phyloP scores from a whole-genome alignment of 2,329 filamentous ascomycete genomes.

The Rhinocladiella mackenziei region DNA sequence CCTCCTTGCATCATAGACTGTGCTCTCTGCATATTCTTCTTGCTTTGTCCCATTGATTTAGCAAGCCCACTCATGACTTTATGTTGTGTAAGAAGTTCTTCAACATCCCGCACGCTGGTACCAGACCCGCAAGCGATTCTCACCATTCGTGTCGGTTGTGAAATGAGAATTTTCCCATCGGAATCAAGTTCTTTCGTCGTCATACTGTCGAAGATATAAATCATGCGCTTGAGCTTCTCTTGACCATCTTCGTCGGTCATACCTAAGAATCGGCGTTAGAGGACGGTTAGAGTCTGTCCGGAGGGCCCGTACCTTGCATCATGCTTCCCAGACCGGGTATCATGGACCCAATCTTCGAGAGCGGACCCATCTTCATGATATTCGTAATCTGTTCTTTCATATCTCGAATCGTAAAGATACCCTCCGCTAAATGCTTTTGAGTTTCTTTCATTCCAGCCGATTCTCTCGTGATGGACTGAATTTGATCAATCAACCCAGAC shows the following conservation, averaged over 20 bases:
- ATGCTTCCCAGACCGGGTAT: slow-evolving; percentile 90
- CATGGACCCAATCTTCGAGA: slow-evolving; percentile 98
- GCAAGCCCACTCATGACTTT: slow-evolving; percentile 99
- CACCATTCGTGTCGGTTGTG: slow-evolving; percentile 89
- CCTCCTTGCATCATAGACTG: slow-evolving; percentile 90
- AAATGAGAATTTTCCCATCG: slow-evolving; percentile 89
- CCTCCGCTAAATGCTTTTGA: slow-evolving; percentile 97
- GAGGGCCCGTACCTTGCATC: slow-evolving; percentile 77
- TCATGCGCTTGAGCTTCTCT: slow-evolving; percentile 92
- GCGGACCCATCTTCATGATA: slow-evolving; percentile 99
- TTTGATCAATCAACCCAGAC: slow-evolving; percentile 89
- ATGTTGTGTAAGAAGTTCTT: slow-evolving; percentile 95
- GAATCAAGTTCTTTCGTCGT: slow-evolving; percentile 92
- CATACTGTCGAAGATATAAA: slow-evolving; percentile 99
- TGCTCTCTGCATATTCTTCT: slow-evolving; percentile 95
- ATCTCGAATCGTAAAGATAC: slow-evolving; percentile 92
- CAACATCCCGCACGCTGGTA: slow-evolving; percentile 86
- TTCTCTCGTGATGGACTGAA: slow-evolving; percentile 90
- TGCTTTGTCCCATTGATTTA: slow-evolving; percentile 96
- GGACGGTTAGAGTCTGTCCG: not conserved
- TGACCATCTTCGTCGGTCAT: slow-evolving; percentile 98
- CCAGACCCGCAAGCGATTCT: slow-evolving; percentile 85
- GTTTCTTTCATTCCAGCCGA: slow-evolving; percentile 79
- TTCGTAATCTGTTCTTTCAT: slow-evolving; percentile 92
- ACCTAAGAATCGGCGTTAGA: slow-evolving; percentile 40